Conservation (phyloP, 148 eudicot species). For the Rhododendron ferrugineum region DNA sequence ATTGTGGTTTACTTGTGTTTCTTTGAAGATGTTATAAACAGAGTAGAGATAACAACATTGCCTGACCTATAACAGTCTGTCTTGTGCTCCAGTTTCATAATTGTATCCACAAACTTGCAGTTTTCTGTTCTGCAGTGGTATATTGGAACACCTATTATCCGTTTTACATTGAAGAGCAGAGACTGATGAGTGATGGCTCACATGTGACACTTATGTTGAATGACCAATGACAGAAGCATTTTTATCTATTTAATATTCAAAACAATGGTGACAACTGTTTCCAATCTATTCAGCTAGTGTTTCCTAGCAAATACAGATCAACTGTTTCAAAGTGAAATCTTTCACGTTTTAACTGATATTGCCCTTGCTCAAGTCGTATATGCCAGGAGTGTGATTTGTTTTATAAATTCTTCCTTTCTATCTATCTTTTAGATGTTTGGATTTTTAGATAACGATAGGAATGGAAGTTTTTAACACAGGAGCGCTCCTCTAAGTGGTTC, state of each 20-base stretch:
- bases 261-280: background rate
- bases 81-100: background rate
- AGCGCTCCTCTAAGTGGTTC: background rate
- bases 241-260: background rate
- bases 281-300: background rate
- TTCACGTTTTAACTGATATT: background rate
- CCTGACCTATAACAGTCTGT: background rate
- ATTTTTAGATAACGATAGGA: background rate
- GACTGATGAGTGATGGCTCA: background rate
- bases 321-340: background rate
- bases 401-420: background rate
- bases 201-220: background rate
- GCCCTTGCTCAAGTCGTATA: background rate
- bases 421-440: background rate
- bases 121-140: background rate
- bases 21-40: background rate
- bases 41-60: background rate
- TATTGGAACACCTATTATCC: background rate
- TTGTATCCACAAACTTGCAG: background rate
- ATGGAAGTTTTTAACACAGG: background rate
- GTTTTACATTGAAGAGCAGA: background rate
- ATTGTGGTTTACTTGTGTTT: background rate
- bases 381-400: background rate
- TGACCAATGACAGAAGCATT: background rate
- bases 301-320: background rate